phyloP scores from a whole-genome alignment of 805 yeast species.

The Wickerhamiella nectarea region DNA sequence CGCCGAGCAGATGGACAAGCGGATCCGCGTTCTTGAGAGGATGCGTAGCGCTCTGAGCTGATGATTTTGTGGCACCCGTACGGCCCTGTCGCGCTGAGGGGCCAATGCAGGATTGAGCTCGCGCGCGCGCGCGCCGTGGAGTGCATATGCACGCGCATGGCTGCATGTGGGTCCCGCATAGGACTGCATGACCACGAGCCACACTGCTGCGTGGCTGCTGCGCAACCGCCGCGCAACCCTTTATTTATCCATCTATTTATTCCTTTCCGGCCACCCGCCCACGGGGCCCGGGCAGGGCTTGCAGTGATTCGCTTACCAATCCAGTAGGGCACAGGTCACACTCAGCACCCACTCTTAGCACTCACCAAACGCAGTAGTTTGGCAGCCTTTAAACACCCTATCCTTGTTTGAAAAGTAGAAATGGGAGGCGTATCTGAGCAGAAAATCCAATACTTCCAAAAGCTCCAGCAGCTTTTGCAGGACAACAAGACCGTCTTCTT shows the following conservation, averaged over 20 bases:
- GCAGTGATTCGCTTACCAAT: too few species aligned
- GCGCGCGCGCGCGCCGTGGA: too few species aligned
- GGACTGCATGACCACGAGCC: not conserved
- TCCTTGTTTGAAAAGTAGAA: conserved; percentile 52
- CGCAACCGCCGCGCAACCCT: not conserved
- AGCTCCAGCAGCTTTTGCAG: conserved; percentile 88
- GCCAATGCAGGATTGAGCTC: too few species aligned
- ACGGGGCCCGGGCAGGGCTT: too few species aligned
- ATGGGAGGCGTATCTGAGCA: conserved; percentile 99
- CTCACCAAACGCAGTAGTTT: not conserved
- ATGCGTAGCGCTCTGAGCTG: not conserved
- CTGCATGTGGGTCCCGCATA: too few species aligned
- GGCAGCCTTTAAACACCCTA: conserved; percentile 25
- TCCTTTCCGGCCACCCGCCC: too few species aligned
- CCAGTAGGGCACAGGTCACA: not conserved
- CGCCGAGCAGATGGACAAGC: conserved; percentile 7
- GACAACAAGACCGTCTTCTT: conserved; percentile 97
- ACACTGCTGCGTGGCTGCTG: not conserved
- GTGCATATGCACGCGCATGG: too few species aligned
- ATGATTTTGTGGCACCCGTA: too few species aligned
- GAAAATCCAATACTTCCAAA: conserved; percentile 88
- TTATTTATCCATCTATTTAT: not conserved
- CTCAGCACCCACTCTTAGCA: not conserved
- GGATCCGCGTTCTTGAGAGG: conserved; percentile 10
- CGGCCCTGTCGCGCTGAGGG: too few species aligned